Evolutionary conservation across 2,329 filamentous ascomycete genomes (phyloP).

Genomic region (Sclerotinia trifoliorum): DNA sequence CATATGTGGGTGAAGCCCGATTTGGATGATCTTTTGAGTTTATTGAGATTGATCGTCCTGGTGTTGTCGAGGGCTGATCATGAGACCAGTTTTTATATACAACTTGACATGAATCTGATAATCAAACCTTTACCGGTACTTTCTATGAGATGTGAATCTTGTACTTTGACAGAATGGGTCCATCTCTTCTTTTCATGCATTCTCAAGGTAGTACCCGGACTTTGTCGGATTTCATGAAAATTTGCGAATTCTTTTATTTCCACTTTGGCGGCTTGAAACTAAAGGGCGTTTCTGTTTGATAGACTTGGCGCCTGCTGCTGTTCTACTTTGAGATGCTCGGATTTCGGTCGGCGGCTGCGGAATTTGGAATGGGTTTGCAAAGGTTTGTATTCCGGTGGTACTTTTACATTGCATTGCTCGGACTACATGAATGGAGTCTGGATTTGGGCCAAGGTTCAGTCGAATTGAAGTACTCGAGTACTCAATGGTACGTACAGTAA

Average conservation of each 20-base stretch:
- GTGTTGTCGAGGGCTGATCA: no score
- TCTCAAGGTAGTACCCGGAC: neutral
- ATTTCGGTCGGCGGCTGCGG: conserved; percentile 1
- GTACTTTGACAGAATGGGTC: neutral
- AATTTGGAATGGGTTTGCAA: neutral
- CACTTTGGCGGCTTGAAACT: conserved; percentile 19
- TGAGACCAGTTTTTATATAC: no score
- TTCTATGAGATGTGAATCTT: neutral
- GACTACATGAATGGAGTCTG: neutral
- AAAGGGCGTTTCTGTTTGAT: conserved; percentile 13
- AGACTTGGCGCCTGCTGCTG: conserved; percentile 9
- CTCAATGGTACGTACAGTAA: no score
- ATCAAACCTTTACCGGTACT: neutral
- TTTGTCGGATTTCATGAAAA: neutral
- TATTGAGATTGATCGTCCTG: conserved; percentile 2
- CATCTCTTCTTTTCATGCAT: conserved; percentile 1
- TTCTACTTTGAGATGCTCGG: conserved; percentile 5
- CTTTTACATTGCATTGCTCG: neutral
- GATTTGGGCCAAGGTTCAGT: neutral
- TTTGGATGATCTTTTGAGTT: conserved; percentile 6
- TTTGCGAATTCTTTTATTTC: neutral
- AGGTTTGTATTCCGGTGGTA: neutral
- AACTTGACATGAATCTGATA: conserved; percentile 1
- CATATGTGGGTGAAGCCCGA: neutral
- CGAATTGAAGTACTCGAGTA: neutral